Base-by-base conservation (phyloP, 352 stramenopile genomes). In the Thraustochytrium striatum region DNA sequence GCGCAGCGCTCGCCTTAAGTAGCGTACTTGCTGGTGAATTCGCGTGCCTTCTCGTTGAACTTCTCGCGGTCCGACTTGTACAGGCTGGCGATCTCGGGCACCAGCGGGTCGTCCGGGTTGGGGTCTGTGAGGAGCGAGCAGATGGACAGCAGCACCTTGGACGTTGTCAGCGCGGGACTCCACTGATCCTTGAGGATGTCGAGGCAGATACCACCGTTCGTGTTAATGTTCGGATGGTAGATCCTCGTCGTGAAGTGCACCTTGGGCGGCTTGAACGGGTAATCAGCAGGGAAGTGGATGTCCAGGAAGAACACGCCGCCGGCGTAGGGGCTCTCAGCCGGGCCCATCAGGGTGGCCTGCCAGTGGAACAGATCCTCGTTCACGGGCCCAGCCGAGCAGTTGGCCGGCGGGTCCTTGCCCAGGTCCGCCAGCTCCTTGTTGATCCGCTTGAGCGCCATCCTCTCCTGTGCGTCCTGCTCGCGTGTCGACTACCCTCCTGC, bases 181-280 rank as follows among this genome's bases (percentile, higher is more conserved):
- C 97, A 99, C 87, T 99, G 94, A 85, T 99, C 95, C 88, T 99
- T 99, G 82, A 99, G 88, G 85, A 99, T 99, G 85, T 99, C 97
- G 88, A 99, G 90, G 88, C 97, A 99, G 82, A 99, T 99, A 65
- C 95, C 95, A 82, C 96, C 96, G 88, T 98, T 98, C 57, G 93
- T 80, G 86, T 99, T 99, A 86, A 99, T 99, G 93, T 99, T 99
- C 88, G 94, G 98, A 87, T 99, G 97, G 86, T 99, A 99, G 81
- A 99, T 99, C 86, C 94, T 94, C 82, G 97, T 99, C 72, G 93
- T 98, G 87, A 99, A 99, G 86, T 98, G 69, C 70, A 86, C 69
- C 87, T 92, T 93, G 72, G 95, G 95, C 36, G 95, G 94, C 90
- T 99, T 99, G 88, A 99, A 99, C 55, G 96, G 96, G 89, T 99